phyloP scores from a whole-genome alignment of 306 rosid species.

The Citrullus mucosospermus region DNA sequence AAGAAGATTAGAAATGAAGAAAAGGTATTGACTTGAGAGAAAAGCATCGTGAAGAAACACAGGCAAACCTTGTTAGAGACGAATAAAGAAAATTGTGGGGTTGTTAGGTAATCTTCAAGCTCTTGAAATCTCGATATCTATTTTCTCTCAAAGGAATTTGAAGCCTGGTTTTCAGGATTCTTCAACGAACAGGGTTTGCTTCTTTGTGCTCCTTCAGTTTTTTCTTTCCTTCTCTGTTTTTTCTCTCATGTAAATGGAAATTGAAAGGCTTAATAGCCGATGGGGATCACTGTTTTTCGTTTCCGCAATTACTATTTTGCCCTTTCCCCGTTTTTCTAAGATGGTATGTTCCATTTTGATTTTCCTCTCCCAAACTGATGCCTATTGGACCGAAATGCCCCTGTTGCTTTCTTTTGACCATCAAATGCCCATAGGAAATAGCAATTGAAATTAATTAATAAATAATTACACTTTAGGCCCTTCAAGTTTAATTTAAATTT shows the following conservation, averaged over 20 bases:
- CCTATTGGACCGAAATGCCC: background rate
- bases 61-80: background rate
- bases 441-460: too few relatives aligned
- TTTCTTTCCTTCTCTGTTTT: background rate
- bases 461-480: too few relatives aligned
- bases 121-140: background rate
- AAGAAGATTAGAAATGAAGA: background rate
- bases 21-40: background rate
- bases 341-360: background rate
- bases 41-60: background rate
- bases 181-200: background rate
- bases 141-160: background rate
- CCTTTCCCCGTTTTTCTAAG: background rate
- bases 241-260: background rate
- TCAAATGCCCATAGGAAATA: background rate
- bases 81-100: background rate
- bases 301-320: background rate
- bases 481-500: too few relatives aligned
- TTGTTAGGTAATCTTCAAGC: background rate
- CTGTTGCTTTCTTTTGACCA: background rate
- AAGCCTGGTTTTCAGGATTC: background rate
- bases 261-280: background rate
- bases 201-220: background rate
- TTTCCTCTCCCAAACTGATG: background rate
- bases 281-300: background rate